Evolutionary conservation across 352 stramenopile species (phyloP).

Genomic region (Phytopythium aichiense): DNA sequence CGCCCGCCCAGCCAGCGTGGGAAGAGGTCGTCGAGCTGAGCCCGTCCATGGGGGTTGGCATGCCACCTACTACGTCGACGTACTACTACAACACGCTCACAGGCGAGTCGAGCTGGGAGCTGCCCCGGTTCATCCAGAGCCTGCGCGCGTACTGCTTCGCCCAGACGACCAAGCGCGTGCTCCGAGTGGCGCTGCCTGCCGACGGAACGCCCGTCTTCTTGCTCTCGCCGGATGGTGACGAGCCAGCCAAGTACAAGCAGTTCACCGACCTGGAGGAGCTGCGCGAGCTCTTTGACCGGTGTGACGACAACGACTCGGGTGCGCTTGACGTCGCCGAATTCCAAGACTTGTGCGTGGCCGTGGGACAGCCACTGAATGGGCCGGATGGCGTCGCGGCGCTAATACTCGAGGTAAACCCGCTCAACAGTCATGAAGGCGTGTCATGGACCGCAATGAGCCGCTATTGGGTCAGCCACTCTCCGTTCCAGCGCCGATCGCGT

Average conservation of each 20-base stretch:
- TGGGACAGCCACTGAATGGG: conserved; percentile 31
- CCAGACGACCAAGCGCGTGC: conserved; percentile 16
- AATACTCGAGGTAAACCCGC: conserved; percentile 43
- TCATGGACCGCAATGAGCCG: conserved; percentile 48
- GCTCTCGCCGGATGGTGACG: background rate
- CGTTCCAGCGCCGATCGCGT: conserved; percentile 43
- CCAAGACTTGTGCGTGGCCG: conserved; percentile 51
- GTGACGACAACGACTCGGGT: conserved; percentile 52
- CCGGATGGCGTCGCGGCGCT: conserved; percentile 22
- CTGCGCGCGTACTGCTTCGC: conserved; percentile 25
- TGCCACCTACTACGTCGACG: conserved; percentile 6
- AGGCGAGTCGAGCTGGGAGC: conserved; percentile 46
- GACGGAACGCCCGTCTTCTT: conserved; percentile 15
- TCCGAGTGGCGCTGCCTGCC: conserved; percentile 5
- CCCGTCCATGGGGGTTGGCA: conserved; percentile 4
- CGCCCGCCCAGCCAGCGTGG: conserved; percentile 28
- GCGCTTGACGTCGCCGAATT: conserved; percentile 50
- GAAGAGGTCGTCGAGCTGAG: conserved; percentile 36
- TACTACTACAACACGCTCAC: conserved; percentile 57
- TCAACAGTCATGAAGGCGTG: conserved; percentile 17
- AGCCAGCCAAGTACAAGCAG: background rate
- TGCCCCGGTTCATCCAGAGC: conserved; percentile 33
- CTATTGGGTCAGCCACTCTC: conserved; percentile 45
- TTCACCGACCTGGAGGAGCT: conserved; percentile 32
- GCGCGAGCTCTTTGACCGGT: conserved; percentile 43